These are phyloP conservation scores for Pinus taeda DNA, from an alignment of 75 land plant species.

Conservation along the genomic window DNA sequence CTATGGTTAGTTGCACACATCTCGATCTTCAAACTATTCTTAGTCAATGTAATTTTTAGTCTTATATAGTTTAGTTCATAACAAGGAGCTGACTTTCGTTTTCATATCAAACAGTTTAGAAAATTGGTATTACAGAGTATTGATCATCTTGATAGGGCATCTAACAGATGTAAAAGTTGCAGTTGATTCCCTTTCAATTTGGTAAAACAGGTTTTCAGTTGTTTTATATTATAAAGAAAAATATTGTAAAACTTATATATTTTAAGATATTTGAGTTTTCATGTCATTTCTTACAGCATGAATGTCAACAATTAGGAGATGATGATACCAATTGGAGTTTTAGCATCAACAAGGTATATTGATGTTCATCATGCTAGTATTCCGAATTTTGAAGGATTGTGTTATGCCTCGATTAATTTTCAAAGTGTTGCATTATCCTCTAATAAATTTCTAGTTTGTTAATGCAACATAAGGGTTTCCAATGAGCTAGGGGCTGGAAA, in stretches of 20 bases:
- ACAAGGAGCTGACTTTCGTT: no score
- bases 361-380: neutral
- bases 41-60: no score
- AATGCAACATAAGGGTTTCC: slow-evolving; percentile 57
- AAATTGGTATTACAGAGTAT: no score
- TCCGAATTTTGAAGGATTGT: neutral
- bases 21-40: no score
- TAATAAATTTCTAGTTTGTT: neutral
- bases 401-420: neutral
- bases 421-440: no score
- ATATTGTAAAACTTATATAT: neutral
- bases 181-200: slow-evolving; percentile 6
- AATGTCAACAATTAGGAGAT: slow-evolving; percentile 57
- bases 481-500: slow-evolving; percentile 92
- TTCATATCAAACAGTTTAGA: no score
- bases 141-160: no score
- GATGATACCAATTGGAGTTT: slow-evolving; percentile 61
- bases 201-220: neutral
- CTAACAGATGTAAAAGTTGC: neutral
- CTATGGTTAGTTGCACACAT: no score
- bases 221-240: neutral
- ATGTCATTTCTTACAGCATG: slow-evolving; percentile 31
- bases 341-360: slow-evolving; percentile 52
- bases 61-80: no score
- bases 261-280: neutral